Base-by-base conservation (phyloP, 2,329 filamentous ascomycete genomes). In the Sclerotinia minor region DNA sequence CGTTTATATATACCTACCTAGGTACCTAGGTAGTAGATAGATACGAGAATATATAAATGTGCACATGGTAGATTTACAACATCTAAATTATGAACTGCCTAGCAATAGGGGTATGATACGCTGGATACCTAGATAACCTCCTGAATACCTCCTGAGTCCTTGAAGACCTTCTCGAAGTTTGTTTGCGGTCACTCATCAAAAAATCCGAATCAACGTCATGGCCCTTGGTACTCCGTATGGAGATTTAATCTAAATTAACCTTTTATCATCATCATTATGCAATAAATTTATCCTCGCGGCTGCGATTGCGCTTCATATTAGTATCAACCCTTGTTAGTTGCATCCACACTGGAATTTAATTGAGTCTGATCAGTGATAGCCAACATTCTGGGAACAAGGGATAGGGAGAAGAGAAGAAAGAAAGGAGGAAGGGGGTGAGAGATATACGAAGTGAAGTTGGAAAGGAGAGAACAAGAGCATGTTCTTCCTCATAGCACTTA, bases 201-300 rank as follows among this genome's bases (percentile, higher is more conserved):
- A 57, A 57, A 57, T 57, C 54, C 41, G 54, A 57, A 57, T 57
- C 54, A 57, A 57, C 32, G 54, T 57, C 54, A 57, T 57, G 54
- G 54, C n/a, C 13, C 35, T 38, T 13, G 35, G 35, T 35, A 35
- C 35, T 35, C 35, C n/a, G 5, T 57, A 55, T 41, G 32, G 54
- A 41, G 57, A 47, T 29, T 45, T 60, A 60, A 60, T 60, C 15
- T 47, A 32, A 60, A 26, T 47, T 57, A 32, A 32, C 41, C 41
- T 60, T 47, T 26, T 24, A 19, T 45, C 35, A 60, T 60, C 26
- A 29, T 45, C 41, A 59, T 47, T 32, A 32, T 41, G 21, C 29
- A 38, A 38, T 38, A 8, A 32, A 32, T 59, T 47, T 45, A 24
- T n/a, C 17, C n/a, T 45, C 38, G 55, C 55, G 55, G 38, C 38